phyloP scores from a whole-genome alignment of 805 yeast species.

The Kodamaea neixiangensis region DNA sequence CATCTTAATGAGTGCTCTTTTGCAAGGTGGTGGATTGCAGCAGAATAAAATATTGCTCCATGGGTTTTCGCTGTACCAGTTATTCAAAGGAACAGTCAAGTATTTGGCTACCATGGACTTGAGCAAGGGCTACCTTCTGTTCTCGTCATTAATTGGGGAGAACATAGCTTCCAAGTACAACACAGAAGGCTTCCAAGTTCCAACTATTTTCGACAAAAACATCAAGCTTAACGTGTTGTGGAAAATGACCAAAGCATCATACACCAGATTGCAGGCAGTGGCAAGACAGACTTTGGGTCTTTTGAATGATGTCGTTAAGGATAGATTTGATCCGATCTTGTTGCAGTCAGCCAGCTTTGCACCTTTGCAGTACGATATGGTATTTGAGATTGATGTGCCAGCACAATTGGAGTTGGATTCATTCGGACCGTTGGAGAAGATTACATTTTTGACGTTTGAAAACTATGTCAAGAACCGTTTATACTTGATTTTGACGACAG shows the following conservation, averaged over 20 bases:
- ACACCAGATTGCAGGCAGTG: conserved; percentile 57
- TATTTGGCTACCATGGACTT: conserved; percentile 82
- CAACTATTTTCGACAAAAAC: conserved; percentile 74
- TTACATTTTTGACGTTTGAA: conserved; percentile 69
- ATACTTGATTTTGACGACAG: conserved; percentile 56
- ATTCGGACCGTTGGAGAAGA: conserved; percentile 71
- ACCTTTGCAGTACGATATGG: conserved; percentile 65
- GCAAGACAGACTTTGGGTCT: conserved; percentile 69
- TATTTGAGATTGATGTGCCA: conserved; percentile 53
- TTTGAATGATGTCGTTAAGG: conserved; percentile 77
- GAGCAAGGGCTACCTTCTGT: conserved; percentile 63
- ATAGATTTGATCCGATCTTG: conserved; percentile 79
- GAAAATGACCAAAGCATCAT: conserved; percentile 74
- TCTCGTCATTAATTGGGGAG: conserved; percentile 57
- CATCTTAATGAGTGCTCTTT: conserved; percentile 72
- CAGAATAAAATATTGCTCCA: conserved; percentile 77
- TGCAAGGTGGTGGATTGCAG: conserved; percentile 77
- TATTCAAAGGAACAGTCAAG: conserved; percentile 84
- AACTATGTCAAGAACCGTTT: conserved; percentile 63
- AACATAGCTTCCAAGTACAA: conserved; percentile 44
- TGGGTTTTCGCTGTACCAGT: conserved; percentile 91
- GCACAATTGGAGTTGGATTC: conserved; percentile 41
- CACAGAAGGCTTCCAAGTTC: conserved; percentile 63
- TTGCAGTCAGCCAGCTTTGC: conserved; percentile 57
- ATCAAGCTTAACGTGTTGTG: conserved; percentile 79